phyloP scores from a whole-genome alignment of 2,329 filamentous ascomycete species.

The Fusarium ambrosium region DNA sequence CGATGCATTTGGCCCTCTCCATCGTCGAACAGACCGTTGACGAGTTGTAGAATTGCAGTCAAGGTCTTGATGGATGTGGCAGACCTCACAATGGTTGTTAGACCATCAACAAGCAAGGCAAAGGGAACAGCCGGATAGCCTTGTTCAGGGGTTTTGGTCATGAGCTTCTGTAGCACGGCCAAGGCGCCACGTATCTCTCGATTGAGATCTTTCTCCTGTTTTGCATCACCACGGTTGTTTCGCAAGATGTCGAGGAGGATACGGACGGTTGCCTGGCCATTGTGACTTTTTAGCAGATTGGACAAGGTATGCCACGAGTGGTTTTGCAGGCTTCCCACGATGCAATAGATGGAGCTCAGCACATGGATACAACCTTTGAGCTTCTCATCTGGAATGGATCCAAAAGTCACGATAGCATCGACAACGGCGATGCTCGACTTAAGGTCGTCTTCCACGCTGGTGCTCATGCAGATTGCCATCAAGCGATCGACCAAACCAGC shows the following conservation, averaged over 20 bases:
- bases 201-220: constrained; percentile 64
- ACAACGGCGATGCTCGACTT: constrained; percentile 76
- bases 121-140: constrained; percentile 73
- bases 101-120: constrained; percentile 69
- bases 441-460: constrained; percentile 74
- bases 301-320: constrained; percentile 78
- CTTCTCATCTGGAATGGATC: constrained; percentile 73
- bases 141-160: constrained; percentile 70
- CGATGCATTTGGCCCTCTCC: constrained; percentile 66
- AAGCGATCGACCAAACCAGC: constrained; percentile 72
- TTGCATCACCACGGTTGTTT: constrained; percentile 60
- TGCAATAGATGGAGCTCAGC: constrained; percentile 78
- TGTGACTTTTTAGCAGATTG: constrained; percentile 80
- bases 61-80: constrained; percentile 62
- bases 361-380: constrained; percentile 77
- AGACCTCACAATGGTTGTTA: constrained; percentile 64
- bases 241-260: constrained; percentile 74
- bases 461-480: constrained; percentile 76
- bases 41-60: constrained; percentile 63
- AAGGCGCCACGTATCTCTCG: constrained; percentile 74
- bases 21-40: constrained; percentile 69
- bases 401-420: constrained; percentile 79
- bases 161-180: constrained; percentile 72
- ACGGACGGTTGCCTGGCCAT: constrained; percentile 77
- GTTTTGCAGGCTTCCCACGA: constrained; percentile 72